phyloP scores from a whole-genome alignment of 257 asterid genomes.

The Primulina tabacum region DNA sequence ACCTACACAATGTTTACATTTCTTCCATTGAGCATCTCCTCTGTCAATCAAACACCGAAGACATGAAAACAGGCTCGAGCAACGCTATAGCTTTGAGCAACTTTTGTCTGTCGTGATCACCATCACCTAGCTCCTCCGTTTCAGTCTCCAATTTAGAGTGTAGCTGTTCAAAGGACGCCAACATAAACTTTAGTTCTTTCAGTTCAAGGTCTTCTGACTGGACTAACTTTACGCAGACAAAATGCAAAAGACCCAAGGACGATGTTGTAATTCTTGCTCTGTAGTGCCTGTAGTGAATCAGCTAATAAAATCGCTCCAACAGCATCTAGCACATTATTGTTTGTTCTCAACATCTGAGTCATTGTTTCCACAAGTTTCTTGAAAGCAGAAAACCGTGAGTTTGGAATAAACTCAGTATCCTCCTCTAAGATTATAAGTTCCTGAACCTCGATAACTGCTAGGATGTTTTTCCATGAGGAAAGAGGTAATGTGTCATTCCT shows the following conservation, averaged over 20 bases:
- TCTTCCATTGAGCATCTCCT: constrained; percentile 38
- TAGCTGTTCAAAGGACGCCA: constrained; percentile 38
- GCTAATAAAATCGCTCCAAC: constrained; percentile 52
- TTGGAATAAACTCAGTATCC: constrained; percentile 32
- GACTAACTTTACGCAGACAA: constrained; percentile 59
- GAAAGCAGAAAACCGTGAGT: constrained; percentile 45
- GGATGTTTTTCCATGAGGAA: constrained; percentile 57
- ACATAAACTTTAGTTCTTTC: constrained; percentile 52
- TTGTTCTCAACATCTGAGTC: constrained; percentile 45
- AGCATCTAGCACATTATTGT: constrained; percentile 59
- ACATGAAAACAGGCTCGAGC: constrained; percentile 64
- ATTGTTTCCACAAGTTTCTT: constrained; percentile 46
- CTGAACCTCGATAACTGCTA: constrained; percentile 64
- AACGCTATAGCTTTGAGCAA: constrained; percentile 47
- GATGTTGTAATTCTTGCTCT: constrained; percentile 45
- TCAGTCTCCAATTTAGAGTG: constrained; percentile 43
- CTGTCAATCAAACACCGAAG: constrained; percentile 33
- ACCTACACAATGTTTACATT: not conserved
- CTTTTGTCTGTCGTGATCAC: constrained; percentile 39
- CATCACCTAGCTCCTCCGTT: constrained; percentile 30
- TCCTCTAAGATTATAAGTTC: constrained; percentile 43
- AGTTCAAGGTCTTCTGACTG: constrained; percentile 40
- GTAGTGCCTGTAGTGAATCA: constrained; percentile 42
- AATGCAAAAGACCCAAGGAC: constrained; percentile 58
- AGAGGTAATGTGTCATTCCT: constrained; percentile 28